Conservation (phyloP, 441 rosid genomes). For the California macrophylla region DNA sequence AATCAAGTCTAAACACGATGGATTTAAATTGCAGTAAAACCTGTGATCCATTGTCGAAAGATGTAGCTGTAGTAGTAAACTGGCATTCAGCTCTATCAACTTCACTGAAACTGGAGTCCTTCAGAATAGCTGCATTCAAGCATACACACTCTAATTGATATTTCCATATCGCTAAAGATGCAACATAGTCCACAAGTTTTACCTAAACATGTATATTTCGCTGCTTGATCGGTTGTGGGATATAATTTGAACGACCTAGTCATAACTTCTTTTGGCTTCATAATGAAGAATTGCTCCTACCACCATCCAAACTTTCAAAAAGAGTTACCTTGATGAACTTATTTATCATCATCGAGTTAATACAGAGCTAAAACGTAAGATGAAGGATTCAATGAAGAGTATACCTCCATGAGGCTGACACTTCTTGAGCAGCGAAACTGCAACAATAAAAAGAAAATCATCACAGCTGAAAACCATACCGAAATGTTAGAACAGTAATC, state of each 20-base stretch:
- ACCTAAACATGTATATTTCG: constrained; percentile 65
- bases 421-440: constrained; percentile 87
- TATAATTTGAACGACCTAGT: constrained; percentile 60
- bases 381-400: not conserved
- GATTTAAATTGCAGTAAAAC: constrained; percentile 24
- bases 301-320: constrained; percentile 18
- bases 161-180: not conserved
- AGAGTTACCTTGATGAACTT: not conserved
- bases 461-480: constrained; percentile 10
- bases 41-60: constrained; percentile 83
- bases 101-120: constrained; percentile 79
- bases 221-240: constrained; percentile 77
- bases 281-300: constrained; percentile 86
- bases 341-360: not conserved
- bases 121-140: constrained; percentile 58
- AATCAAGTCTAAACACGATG: not conserved
- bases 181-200: constrained; percentile 8
- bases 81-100: constrained; percentile 90
- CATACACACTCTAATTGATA: constrained; percentile 9
- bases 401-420: constrained; percentile 69
- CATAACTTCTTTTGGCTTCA: constrained; percentile 56
- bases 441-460: constrained; percentile 14
- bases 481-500: not conserved
- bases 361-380: constrained; percentile 7
- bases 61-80: constrained; percentile 70